Base-by-base conservation (phyloP, 2,329 filamentous ascomycete genomes). In the Cadophora luteo-olivacea region DNA sequence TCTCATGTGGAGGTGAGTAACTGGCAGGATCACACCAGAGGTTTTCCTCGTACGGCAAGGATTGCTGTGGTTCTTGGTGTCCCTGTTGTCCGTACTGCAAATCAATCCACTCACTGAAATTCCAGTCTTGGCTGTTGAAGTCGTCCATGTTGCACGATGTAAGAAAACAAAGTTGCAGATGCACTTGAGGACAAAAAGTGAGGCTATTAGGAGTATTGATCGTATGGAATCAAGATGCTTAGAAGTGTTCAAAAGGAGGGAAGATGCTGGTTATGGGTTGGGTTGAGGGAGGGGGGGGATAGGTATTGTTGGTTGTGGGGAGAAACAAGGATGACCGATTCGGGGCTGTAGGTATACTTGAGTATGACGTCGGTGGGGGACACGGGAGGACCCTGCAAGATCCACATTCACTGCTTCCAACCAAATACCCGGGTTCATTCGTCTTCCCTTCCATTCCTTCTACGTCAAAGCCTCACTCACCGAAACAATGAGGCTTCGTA, bases 101-200 rank as follows among this genome's bases (percentile, higher is more conserved):
- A 6, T 51, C 48, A 51, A 51, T 51, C 48, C 48, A 51, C n/a
- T 51, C 19, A 51, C 22, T 24, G 48, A 51, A 51, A 51, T 51
- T n/a, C 48, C 48, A 51, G 19, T 51, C 48, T 24, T 66, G n/a
- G 52, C 41, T 45, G 12, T 65, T 66, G 33, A 45, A 55, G 24
- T 33, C 16, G 25, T 22, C 24, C 52, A 55, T 55, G 52, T 55
- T 55, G 52, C 52, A 55, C 52, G 52, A 32, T 55, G 29, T 32
- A 7, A 19, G 14, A 32, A 14, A 55, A 33, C 52, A 55, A 54
- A 14, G 52, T 32, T n/a, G 45, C 38, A 29, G 36, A 25, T 38
- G 33, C 33, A 51, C 32, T 29, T 19, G 52, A 33, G 25, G 32
- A 33, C 24, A 8, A 25, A 55, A 55, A 33, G 32, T 24, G n/a